phyloP scores from a whole-genome alignment of 1,139 yeast genomes.

The Candida smagusa region DNA sequence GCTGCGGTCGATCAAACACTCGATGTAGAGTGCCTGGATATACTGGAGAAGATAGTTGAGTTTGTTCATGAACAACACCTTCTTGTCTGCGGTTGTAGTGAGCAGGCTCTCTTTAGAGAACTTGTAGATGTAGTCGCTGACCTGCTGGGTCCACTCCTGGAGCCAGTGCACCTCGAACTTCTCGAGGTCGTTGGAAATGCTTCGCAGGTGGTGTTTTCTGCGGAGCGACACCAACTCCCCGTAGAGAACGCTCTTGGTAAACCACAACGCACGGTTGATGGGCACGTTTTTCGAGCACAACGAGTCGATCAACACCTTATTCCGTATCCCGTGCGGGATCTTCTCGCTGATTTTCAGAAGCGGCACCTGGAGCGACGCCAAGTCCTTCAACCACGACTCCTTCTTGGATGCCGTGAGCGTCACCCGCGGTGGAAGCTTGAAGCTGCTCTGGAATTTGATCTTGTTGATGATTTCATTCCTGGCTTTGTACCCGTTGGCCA shows the following conservation, averaged over 20 bases:
- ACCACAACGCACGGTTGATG: constrained; percentile 78
- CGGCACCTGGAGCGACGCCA: constrained; percentile 67
- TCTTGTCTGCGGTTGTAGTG: constrained; percentile 26
- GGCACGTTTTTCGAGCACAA: constrained; percentile 68
- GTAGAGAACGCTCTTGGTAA: constrained; percentile 79
- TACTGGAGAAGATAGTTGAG: constrained; percentile 60
- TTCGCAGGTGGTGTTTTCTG: constrained; percentile 36
- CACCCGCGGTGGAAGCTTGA: constrained; percentile 80
- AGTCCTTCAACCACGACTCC: constrained; percentile 80
- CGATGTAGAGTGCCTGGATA: constrained; percentile 62
- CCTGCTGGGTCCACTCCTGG: constrained; percentile 86
- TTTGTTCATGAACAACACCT: constrained; percentile 47
- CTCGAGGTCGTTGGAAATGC: constrained; percentile 17
- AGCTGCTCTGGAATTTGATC: constrained; percentile 49
- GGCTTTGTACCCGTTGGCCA: constrained; percentile 62
- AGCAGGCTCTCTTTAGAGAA: constrained; percentile 39
- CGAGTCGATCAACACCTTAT: constrained; percentile 68
- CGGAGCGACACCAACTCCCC: constrained; percentile 73
- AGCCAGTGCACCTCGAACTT: constrained; percentile 61
- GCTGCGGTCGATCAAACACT: constrained; percentile 61
- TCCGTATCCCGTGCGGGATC: constrained; percentile 88
- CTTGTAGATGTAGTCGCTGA: constrained; percentile 56
- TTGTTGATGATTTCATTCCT: constrained; percentile 64
- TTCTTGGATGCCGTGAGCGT: constrained; percentile 83
- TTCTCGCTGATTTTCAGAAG: constrained; percentile 66